Conservation (phyloP, 2,329 filamentous ascomycete species). For the Microcera coccophila region DNA sequence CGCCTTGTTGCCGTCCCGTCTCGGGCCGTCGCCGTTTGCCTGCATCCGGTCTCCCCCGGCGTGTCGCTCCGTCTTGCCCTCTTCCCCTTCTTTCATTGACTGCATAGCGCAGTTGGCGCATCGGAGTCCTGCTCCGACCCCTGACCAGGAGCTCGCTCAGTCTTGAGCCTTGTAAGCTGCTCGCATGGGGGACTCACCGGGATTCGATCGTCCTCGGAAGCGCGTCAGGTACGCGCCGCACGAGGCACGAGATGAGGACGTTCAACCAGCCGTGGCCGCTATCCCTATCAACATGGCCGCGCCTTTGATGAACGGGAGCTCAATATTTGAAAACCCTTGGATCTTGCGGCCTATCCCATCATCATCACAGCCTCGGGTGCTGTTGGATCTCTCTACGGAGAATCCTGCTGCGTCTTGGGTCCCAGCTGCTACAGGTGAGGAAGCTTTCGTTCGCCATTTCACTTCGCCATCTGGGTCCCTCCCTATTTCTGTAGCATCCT, state of each 20-base stretch:
- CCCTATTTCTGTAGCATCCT: no score
- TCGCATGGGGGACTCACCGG: constrained; percentile 25
- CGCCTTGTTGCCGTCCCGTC: constrained; percentile 9
- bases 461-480: constrained; percentile 12
- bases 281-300: no score
- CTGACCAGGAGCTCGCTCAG: constrained; percentile 10
- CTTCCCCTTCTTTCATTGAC: constrained; percentile 9
- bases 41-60: constrained; percentile 20
- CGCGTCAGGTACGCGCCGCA: constrained; percentile 24
- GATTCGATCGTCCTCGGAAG: constrained; percentile 26
- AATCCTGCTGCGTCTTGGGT: constrained; percentile 16
- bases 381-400: constrained; percentile 16
- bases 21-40: constrained; percentile 1
- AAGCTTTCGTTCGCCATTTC: constrained; percentile 19
- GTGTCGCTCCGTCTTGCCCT: constrained; percentile 6
- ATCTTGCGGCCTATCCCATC: constrained; percentile 11
- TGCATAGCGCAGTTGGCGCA: constrained; percentile 14
- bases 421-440: constrained; percentile 21
- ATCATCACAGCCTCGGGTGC: constrained; percentile 20
- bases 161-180: constrained; percentile 9
- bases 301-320: constrained; percentile 12
- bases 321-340: constrained; percentile 21
- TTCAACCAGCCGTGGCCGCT: no score
- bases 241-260: constrained; percentile 9
- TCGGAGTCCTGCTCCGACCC: constrained; percentile 14